Conservation (phyloP, 192 early-diverging fungal species). For the Gorgonomyces haynaldii region DNA sequence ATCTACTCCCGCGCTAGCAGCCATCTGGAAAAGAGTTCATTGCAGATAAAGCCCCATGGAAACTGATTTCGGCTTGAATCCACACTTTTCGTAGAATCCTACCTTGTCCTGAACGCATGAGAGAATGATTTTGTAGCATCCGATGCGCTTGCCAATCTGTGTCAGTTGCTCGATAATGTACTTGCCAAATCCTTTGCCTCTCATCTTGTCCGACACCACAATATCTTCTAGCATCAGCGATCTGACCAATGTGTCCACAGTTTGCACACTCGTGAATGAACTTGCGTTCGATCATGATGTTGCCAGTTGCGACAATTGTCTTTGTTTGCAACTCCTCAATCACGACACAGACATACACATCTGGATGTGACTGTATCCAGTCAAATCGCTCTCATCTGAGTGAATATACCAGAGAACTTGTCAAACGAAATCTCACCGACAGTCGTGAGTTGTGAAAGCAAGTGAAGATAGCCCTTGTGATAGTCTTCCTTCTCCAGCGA, state of each 20-base stretch:
- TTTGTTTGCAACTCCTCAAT: constrained; percentile 11
- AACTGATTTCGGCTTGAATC: constrained; percentile 8
- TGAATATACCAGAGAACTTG: constrained; percentile 5
- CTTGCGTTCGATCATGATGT: constrained; percentile 18
- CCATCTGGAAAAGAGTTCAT: no score
- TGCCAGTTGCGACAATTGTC: constrained; percentile 11
- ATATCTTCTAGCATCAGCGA: constrained; percentile 22
- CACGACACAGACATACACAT: constrained; percentile 12
- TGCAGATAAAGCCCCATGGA: constrained; percentile 15
- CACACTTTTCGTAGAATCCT: constrained; percentile 28
- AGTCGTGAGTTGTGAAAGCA: constrained; percentile 12
- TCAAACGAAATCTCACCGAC: constrained; percentile 13
- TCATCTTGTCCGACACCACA: constrained; percentile 7
- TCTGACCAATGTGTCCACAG: constrained; percentile 20
- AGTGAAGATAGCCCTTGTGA: no score
- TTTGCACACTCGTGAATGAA: constrained; percentile 20
- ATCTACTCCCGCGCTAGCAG: constrained; percentile 1
- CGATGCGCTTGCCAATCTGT: constrained; percentile 8
- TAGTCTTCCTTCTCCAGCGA: no score
- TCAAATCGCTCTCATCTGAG: constrained; percentile 15
- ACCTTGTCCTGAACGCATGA: constrained; percentile 21
- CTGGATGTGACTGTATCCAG: constrained; percentile 5
- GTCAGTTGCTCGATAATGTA: constrained; percentile 15
- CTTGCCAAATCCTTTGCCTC: constrained; percentile 24
- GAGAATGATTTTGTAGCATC: constrained; percentile 26